phyloP scores from a whole-genome alignment of 2,329 filamentous ascomycete genomes.

The Neofusicoccum kwambonambiense region DNA sequence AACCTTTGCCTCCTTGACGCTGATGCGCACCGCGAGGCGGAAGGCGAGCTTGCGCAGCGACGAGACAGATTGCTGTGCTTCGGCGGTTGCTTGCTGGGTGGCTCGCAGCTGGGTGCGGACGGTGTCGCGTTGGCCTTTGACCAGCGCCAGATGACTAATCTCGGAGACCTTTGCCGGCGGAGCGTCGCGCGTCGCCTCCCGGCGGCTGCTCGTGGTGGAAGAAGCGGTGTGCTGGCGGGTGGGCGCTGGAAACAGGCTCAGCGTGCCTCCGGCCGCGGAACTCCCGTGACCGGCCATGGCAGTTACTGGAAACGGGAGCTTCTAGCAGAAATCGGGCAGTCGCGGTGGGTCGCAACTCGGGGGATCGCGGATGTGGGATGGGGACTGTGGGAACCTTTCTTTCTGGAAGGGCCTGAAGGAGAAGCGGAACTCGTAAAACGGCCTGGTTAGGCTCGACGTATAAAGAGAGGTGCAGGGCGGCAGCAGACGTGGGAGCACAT shows the following conservation, averaged over 20 bases:
- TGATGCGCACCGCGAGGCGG: slow-evolving; percentile 40
- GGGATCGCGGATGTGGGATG: slow-evolving; percentile 11
- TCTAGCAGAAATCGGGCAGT: slow-evolving; percentile 4
- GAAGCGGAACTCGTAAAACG: neutral
- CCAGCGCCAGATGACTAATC: slow-evolving; percentile 30
- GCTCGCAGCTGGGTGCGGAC: slow-evolving; percentile 34
- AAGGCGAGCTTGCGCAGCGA: slow-evolving; percentile 37
- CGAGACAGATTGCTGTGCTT: slow-evolving; percentile 35
- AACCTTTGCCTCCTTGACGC: slow-evolving; percentile 40
- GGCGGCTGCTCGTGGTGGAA: slow-evolving; percentile 7
- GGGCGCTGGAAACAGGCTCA: slow-evolving; percentile 16
- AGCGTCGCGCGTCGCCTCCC: slow-evolving; percentile 1
- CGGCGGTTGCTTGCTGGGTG: slow-evolving; percentile 32
- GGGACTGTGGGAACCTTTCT: neutral
- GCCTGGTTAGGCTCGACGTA: neutral
- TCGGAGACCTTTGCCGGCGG: neutral
- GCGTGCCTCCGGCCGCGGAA: neutral
- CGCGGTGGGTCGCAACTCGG: slow-evolving; percentile 6
- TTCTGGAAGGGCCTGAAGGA: neutral
- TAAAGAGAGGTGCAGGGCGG: neutral
- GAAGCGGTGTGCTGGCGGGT: slow-evolving; percentile 15
- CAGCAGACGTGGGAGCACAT: neutral
- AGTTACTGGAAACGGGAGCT: neutral
- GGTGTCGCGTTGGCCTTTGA: slow-evolving; percentile 35
- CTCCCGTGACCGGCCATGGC: slow-evolving; percentile 1